Conservation (phyloP, 306 rosid species). For the Parietaria judaica region DNA sequence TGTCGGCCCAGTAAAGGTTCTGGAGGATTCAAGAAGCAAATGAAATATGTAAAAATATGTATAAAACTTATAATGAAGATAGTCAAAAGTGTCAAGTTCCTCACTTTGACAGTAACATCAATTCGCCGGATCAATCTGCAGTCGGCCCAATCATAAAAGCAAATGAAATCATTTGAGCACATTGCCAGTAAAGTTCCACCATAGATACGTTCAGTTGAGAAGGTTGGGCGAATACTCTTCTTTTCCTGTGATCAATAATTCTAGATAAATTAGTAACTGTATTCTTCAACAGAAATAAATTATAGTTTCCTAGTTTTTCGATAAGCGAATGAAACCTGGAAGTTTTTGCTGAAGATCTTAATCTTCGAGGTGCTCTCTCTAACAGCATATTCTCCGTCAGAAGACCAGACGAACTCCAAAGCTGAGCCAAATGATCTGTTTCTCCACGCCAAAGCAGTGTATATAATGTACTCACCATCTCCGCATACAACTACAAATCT, state of each 20-base stretch:
- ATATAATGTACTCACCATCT: constrained; percentile 96
- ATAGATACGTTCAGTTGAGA: constrained; percentile 79
- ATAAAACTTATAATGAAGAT: background rate
- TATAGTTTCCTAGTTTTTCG: background rate
- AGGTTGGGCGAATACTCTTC: constrained; percentile 87
- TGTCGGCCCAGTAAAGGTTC: constrained; percentile 99
- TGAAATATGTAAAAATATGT: constrained; percentile 2
- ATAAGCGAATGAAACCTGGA: constrained; percentile 53
- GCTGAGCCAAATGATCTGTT: constrained; percentile 98
- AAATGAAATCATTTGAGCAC: constrained; percentile 98
- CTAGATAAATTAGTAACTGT: background rate
- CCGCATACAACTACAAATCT: constrained; percentile 99
- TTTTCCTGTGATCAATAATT: constrained; percentile 56
- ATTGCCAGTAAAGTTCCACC: constrained; percentile 91
- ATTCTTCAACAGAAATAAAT: background rate
- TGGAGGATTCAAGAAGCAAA: constrained; percentile 28
- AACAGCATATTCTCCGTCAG: constrained; percentile 92
- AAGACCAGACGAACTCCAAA: constrained; percentile 89
- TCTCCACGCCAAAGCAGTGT: constrained; percentile 99
- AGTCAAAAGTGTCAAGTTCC: constrained; percentile 16
- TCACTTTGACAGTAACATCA: constrained; percentile 93
- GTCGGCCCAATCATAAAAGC: constrained; percentile 98
- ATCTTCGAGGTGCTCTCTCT: constrained; percentile 96
- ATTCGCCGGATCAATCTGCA: constrained; percentile 94
- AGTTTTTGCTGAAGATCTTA: constrained; percentile 82